Conservation (phyloP, 441 rosid genomes). For the Arabidopsis hybrid region DNA sequence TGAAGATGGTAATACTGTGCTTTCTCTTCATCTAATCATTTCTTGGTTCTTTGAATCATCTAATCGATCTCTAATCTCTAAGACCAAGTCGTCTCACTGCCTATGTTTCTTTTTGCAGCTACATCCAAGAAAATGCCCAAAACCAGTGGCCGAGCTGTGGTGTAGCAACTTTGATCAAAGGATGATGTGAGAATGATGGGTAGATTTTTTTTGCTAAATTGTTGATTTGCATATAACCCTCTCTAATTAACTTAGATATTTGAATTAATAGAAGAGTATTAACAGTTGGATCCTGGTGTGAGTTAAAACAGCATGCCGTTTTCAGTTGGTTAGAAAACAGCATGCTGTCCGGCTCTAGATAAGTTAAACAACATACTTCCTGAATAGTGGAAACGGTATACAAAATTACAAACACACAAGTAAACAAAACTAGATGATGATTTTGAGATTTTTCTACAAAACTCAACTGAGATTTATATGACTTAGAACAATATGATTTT, state of each 20-base stretch:
- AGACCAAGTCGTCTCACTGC: background rate
- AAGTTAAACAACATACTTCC: background rate
- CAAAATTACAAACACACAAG: too few species aligned
- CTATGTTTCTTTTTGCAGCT: slow-evolving; percentile 7
- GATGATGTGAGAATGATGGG: background rate
- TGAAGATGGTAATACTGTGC: slow-evolving; percentile 68
- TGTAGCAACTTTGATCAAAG: background rate
- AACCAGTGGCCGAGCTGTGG: slow-evolving; percentile 18
- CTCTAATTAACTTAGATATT: background rate
- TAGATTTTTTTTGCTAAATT: background rate
- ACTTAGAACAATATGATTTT: too few species aligned
- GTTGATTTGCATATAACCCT: background rate
- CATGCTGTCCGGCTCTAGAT: background rate
- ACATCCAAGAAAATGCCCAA: slow-evolving; percentile 32
- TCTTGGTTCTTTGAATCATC: background rate
- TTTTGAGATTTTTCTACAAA: too few species aligned
- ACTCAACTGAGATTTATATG: too few species aligned
- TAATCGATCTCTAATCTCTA: background rate
- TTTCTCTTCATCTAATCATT: slow-evolving; percentile 30
- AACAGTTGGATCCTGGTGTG: background rate
- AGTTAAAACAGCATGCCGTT: background rate
- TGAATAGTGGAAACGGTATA: too few species aligned
- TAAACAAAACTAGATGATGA: too few species aligned
- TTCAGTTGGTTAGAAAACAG: background rate
- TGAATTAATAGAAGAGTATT: background rate